Conservation (phyloP, 495 filamentous ascomycete genomes). For the Bryoglossum gracile region DNA sequence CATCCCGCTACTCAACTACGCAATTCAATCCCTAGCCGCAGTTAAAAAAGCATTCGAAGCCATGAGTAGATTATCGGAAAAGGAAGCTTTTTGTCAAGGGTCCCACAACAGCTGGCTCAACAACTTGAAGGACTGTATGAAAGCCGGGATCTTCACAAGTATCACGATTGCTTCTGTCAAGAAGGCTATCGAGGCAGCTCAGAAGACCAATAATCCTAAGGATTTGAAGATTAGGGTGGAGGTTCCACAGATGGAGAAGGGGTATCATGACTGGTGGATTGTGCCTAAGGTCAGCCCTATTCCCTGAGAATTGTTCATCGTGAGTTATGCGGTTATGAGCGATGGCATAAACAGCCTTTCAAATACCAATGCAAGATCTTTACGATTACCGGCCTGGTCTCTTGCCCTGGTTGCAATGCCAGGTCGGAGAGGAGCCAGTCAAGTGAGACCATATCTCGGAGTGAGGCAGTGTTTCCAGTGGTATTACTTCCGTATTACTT, state of each 20-base stretch:
- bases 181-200: slow-evolving; percentile 29
- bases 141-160: slow-evolving; percentile 58
- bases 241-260: slow-evolving; percentile 47
- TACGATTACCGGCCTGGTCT: too few species aligned
- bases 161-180: slow-evolving; percentile 53
- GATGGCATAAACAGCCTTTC: too few species aligned
- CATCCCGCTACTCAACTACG: slow-evolving; percentile 47
- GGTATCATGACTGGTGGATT: slow-evolving; percentile 72
- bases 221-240: slow-evolving; percentile 39
- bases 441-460: too few species aligned
- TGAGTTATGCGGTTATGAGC: too few species aligned
- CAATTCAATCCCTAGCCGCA: slow-evolving; percentile 48
- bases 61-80: slow-evolving; percentile 39
- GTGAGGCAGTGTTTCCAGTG: too few species aligned
- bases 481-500: too few species aligned
- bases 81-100: slow-evolving; percentile 38
- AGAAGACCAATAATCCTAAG: slow-evolving; percentile 21
- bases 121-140: slow-evolving; percentile 50
- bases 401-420: too few species aligned
- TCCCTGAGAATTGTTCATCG: not conserved
- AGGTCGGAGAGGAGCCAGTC: too few species aligned
- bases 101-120: slow-evolving; percentile 53
- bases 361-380: too few species aligned
- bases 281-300: slow-evolving; percentile 53
- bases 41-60: slow-evolving; percentile 62